Conservation (phyloP, 495 filamentous ascomycete species). For the Cercophora scortea region DNA sequence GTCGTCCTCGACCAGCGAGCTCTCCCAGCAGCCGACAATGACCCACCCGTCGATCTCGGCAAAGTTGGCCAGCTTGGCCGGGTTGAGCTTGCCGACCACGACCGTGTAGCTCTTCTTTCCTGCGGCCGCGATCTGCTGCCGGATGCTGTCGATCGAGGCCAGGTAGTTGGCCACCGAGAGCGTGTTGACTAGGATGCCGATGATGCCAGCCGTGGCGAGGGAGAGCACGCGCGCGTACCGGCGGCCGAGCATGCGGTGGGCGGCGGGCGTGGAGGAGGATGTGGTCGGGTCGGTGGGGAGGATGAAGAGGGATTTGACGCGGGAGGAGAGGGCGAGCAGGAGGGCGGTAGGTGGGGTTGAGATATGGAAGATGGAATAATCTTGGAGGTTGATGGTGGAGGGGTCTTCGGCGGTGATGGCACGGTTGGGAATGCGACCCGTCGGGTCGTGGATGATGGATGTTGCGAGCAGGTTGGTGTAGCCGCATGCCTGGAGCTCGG, state of each 20-base stretch:
- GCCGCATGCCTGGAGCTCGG: conserved; percentile 46
- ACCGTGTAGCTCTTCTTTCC: conserved; percentile 94
- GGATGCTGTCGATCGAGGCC: conserved; percentile 64
- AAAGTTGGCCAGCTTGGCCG: conserved; percentile 95
- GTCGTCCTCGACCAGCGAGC: conserved; percentile 74
- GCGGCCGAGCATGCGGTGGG: conserved; percentile 55
- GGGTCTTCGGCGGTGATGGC: conserved; percentile 17
- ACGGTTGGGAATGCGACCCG: conserved; percentile 80
- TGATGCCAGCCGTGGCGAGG: conserved; percentile 72
- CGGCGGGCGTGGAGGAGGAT: conserved; percentile 38
- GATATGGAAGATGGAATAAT: conserved; percentile 84
- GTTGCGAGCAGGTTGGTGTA: conserved; percentile 66
- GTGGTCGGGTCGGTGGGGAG: conserved; percentile 47
- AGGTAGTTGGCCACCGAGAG: conserved; percentile 87
- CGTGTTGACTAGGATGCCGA: conserved; percentile 93
- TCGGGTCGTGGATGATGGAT: conserved; percentile 67
- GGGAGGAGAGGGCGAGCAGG: conserved; percentile 78
- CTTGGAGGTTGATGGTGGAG: conserved; percentile 43
- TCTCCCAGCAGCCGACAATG: conserved; percentile 97
- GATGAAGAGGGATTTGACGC: conserved; percentile 70
- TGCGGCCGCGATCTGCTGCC: conserved; percentile 57
- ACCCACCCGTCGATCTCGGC: conserved; percentile 93
- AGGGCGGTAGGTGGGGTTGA: conserved; percentile 76
- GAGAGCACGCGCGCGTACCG: conserved; percentile 80
- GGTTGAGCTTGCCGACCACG: conserved; percentile 93